Conservation (phyloP, 768 basidiomycete genomes). For the Kondoa subrosea region DNA sequence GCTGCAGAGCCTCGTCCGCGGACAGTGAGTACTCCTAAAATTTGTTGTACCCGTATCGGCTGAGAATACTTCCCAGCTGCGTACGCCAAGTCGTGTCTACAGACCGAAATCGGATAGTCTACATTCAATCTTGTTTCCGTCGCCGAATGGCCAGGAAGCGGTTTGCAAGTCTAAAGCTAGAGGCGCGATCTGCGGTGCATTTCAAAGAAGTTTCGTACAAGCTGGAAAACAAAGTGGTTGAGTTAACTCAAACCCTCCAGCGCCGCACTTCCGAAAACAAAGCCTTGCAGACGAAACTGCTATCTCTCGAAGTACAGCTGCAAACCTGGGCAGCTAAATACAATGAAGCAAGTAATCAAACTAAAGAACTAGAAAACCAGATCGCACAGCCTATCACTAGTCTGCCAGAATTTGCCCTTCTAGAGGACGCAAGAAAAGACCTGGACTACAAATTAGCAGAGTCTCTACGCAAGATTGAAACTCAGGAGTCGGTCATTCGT, state of each 20-base stretch:
- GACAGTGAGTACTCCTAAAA: slow-evolving; percentile 46
- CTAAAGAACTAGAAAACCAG: slow-evolving; percentile 53
- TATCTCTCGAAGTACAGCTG: slow-evolving; percentile 67
- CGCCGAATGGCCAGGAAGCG: slow-evolving; percentile 72
- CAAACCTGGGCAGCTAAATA: slow-evolving; percentile 68
- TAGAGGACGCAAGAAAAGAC: slow-evolving; percentile 57
- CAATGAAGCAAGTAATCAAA: slow-evolving; percentile 63
- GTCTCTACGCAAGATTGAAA: slow-evolving; percentile 48
- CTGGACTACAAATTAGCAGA: slow-evolving; percentile 69
- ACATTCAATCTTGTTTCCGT: slow-evolving; percentile 79
- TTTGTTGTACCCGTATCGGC: not conserved
- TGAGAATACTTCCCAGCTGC: not conserved
- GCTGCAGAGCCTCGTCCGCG: slow-evolving; percentile 71
- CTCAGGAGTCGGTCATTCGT: slow-evolving; percentile 52
- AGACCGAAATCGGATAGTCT: slow-evolving; percentile 57
- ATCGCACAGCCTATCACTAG: slow-evolving; percentile 57
- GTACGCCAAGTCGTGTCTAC: slow-evolving; percentile 39
- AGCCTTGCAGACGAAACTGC: slow-evolving; percentile 56
- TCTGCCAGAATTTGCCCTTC: slow-evolving; percentile 51
- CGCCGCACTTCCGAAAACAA: slow-evolving; percentile 80
- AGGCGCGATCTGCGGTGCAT: slow-evolving; percentile 90
- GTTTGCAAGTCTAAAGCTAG: slow-evolving; percentile 62
- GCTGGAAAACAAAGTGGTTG: slow-evolving; percentile 97
- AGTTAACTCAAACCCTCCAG: slow-evolving; percentile 86
- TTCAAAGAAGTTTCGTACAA: slow-evolving; percentile 98